Conservation (phyloP, 2,329 filamentous ascomycete species). For the Sporothrix sp. region DNA sequence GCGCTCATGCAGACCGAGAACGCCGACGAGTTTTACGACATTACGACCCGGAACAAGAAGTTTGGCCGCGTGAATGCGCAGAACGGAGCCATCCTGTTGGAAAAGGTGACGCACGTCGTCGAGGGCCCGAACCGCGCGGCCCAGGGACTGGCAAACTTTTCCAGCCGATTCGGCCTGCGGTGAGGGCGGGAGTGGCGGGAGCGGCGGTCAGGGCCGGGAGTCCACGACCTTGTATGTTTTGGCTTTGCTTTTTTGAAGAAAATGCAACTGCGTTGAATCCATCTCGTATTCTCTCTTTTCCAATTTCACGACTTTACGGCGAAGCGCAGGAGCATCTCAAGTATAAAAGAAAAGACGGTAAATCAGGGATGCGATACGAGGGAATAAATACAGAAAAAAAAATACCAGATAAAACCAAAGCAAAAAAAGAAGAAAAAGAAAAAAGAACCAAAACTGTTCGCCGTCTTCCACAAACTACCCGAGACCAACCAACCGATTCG, state of each 20-base stretch:
- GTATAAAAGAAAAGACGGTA: background rate
- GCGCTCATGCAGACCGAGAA: slow-evolving; percentile 80
- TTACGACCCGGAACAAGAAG: slow-evolving; percentile 80
- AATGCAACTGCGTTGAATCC: no score
- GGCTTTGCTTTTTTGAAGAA: background rate
- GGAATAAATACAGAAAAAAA: background rate
- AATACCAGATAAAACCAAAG: background rate
- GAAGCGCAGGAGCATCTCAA: no score
- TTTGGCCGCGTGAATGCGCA: slow-evolving; percentile 87
- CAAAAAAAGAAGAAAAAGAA: background rate
- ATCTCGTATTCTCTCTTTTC: background rate
- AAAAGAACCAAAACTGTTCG: background rate
- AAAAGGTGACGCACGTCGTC: slow-evolving; percentile 67
- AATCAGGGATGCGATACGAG: background rate
- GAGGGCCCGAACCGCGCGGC: slow-evolving; percentile 50
- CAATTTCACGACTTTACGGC: no score
- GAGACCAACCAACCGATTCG: no score
- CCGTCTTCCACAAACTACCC: background rate
- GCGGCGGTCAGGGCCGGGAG: background rate
- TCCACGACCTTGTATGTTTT: background rate
- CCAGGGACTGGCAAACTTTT: slow-evolving; percentile 59
- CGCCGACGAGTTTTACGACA: slow-evolving; percentile 94
- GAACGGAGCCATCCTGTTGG: slow-evolving; percentile 79
- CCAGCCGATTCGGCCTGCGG: slow-evolving; percentile 64
- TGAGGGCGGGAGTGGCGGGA: no score